Base-by-base conservation (phyloP, 306 rosid species). In the Gleditsia sinensis region DNA sequence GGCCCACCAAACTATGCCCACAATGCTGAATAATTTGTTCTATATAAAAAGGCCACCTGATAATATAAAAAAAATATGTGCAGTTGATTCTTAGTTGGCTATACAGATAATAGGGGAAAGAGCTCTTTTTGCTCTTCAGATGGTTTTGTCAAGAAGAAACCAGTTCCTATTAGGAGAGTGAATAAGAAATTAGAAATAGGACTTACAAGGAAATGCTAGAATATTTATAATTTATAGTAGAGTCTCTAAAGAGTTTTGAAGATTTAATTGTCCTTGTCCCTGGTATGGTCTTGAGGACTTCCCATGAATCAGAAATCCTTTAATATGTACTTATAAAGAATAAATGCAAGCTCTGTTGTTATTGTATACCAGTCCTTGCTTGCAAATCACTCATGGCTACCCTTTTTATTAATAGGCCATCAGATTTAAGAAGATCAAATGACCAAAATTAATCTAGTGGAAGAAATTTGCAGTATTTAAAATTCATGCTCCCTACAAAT, bases 271-370 rank as follows among this genome's bases (percentile, higher is more conserved):
- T 21, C 3, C 53, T 17, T 9, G 17, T 45, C 14, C n/a, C 30
- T 54, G 10, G 13, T 24, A 10, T 54, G 30, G 10, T 7, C 21
- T 25, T 5, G 33, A 36, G 23, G 54, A 72, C 58, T 42, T 24
- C 24, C 25, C 36, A 28, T 27, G 68, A 79, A 50, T 50, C 7
- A 51, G 25, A 73, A 23, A 34, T 50, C 56, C 61, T 55, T 55
- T 9, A 55, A 55, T 20, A 11, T 10, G 32, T 45, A 55, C 30
- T 23, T 55, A 55, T 55, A 6, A 57, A 57, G 2, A 27, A 28
- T 57, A 57, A 53, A 53, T 53, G 16, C 32, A 9, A 27, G 39
- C 30, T 57, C 37, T 57, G 39, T 23, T 27, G 39, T 27, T 56
- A 13, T 56, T 24, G 1, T 4, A 20, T 6, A 23, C 28, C 10